Evolutionary conservation across 1,284 basidiomycete species (phyloP).

Genomic region (Pholiota adiposa): DNA sequence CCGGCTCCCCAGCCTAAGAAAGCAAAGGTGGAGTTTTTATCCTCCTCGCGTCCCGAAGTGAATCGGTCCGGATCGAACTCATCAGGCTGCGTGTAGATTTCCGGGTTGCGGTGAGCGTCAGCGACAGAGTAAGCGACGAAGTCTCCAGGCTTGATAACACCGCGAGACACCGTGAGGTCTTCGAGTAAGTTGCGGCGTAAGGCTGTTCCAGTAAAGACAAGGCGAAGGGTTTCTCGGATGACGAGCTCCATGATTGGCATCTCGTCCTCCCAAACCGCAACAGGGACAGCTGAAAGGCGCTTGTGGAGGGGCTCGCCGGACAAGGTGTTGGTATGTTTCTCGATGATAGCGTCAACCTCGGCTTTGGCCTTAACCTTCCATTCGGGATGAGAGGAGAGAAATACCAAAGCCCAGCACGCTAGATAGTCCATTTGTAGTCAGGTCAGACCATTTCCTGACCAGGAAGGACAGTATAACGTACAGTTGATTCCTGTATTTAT

Average conservation of each 20-base stretch:
- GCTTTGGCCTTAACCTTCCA: conserved; percentile 31
- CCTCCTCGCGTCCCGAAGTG: conserved; percentile 31
- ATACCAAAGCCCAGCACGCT: conserved; percentile 37
- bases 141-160: conserved; percentile 26
- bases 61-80: conserved; percentile 40
- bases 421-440: background rate
- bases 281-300: conserved; percentile 33
- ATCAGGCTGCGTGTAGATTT: conserved; percentile 37
- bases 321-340: conserved; percentile 25
- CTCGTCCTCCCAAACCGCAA: conserved; percentile 40
- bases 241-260: conserved; percentile 36
- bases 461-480: conserved; percentile 12
- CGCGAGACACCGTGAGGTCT: conserved; percentile 24
- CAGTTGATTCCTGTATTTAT: conserved; percentile 38
- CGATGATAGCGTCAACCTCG: conserved; percentile 33
- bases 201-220: conserved; percentile 9
- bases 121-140: conserved; percentile 35
- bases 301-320: conserved; percentile 32
- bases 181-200: conserved; percentile 21
- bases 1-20: conserved; percentile 43
- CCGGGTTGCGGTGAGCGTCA: conserved; percentile 35
- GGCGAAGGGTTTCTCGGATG: conserved; percentile 39
- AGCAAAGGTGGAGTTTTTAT: conserved; percentile 30
- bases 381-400: conserved; percentile 29
- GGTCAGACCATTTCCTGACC: background rate